Conservation (phyloP, 1,139 yeast species). For the Saccharomyces pastorianus region DNA sequence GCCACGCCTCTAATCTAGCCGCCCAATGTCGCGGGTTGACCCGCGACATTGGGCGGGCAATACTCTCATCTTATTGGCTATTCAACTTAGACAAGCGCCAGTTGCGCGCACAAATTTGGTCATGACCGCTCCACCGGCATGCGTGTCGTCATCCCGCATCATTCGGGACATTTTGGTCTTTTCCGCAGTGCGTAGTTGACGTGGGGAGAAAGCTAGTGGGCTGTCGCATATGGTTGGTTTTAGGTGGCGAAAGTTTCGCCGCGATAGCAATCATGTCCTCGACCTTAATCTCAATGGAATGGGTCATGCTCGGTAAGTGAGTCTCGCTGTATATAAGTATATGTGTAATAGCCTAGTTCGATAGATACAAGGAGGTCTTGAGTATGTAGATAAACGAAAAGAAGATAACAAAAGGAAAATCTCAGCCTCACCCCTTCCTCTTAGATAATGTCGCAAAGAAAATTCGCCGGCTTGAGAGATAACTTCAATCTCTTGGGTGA, state of each 20-base stretch:
- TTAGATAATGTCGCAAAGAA: slow-evolving; percentile 5
- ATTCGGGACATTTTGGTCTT: not conserved
- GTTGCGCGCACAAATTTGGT: not conserved
- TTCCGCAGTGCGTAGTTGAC: not conserved
- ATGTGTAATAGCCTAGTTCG: not conserved
- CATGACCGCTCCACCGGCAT: not conserved
- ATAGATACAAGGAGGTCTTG: not conserved
- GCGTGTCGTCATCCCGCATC: slow-evolving; percentile 1
- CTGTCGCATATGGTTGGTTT: not conserved
- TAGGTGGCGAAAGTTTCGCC: not conserved
- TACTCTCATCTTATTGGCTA: not conserved
- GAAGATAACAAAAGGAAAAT: not conserved
- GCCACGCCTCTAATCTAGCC: not conserved
- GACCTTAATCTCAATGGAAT: not conserved
- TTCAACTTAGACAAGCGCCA: not conserved
- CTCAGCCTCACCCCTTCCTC: not conserved
- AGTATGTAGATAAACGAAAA: not conserved
- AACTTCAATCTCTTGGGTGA: slow-evolving; percentile 39
- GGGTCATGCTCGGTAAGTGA: not conserved
- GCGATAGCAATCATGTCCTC: not conserved
- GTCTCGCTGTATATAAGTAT: not conserved
- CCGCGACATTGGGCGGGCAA: not conserved
- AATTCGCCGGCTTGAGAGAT: slow-evolving; percentile 37
- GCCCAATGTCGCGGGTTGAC: not conserved
- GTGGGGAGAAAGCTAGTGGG: not conserved